Conservation (phyloP, 2,329 filamentous ascomycete genomes). For the Trichoderma brevicompactum region DNA sequence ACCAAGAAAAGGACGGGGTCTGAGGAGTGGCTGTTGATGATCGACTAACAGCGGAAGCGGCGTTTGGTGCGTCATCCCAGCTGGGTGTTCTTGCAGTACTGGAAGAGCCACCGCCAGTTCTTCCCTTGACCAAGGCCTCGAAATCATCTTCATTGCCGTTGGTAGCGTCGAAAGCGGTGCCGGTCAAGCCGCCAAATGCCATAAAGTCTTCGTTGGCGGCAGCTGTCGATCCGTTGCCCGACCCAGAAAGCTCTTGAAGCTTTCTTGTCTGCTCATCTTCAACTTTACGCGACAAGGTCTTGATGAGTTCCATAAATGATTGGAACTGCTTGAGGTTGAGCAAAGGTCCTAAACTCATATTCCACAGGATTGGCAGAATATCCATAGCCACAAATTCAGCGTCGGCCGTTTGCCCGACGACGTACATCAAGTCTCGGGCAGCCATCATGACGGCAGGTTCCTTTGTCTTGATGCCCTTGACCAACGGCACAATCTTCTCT, state of each 20-base stretch:
- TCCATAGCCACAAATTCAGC: constrained; percentile 92
- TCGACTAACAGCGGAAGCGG: constrained; percentile 36
- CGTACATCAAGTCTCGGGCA: constrained; percentile 78
- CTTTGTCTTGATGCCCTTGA: constrained; percentile 95
- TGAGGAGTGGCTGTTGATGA: constrained; percentile 46
- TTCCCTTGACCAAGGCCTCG: constrained; percentile 84
- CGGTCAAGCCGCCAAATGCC: constrained; percentile 70
- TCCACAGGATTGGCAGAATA: constrained; percentile 87
- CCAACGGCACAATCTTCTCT: constrained; percentile 89
- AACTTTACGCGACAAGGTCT: constrained; percentile 74
- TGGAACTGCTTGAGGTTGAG: constrained; percentile 88
- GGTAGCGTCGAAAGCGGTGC: constrained; percentile 58
- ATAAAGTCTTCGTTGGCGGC: constrained; percentile 68
- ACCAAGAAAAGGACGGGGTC: constrained; percentile 66
- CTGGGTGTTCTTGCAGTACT: constrained; percentile 49
- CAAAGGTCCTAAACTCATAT: constrained; percentile 86
- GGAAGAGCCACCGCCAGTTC: constrained; percentile 42
- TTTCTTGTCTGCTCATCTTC: constrained; percentile 90
- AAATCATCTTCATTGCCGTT: constrained; percentile 74
- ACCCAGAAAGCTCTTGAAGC: constrained; percentile 77
- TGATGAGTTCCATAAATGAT: constrained; percentile 87
- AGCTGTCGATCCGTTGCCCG: constrained; percentile 52
- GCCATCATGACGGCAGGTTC: constrained; percentile 98
- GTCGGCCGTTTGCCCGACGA: constrained; percentile 82
- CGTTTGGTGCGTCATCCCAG: constrained; percentile 54